Evolutionary conservation across 169 alveolate species (phyloP).

Genomic region (Cryptosporidium sp.): DNA sequence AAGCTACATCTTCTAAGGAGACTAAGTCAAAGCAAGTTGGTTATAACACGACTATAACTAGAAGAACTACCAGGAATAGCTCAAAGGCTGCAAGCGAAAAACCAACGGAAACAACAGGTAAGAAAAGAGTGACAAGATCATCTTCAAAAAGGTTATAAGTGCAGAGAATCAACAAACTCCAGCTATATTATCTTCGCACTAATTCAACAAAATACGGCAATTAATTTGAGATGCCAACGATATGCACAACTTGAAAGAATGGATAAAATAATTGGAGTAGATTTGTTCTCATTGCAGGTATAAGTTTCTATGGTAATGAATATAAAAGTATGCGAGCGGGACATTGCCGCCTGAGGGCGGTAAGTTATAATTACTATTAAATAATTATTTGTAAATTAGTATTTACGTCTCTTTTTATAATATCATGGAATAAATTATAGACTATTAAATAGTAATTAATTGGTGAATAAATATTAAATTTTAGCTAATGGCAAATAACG

Average conservation of each 20-base stretch:
- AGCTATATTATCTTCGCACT: not conserved
- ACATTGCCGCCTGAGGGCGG: conserved; percentile 59
- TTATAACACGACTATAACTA: not conserved
- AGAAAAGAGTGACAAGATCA: conserved; percentile 58
- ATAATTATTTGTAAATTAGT: conserved; percentile 7
- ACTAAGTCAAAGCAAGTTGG: not conserved
- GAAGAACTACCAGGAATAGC: conserved; percentile 42
- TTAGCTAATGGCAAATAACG: not conserved
- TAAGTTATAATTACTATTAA: not conserved
- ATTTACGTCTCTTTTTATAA: conserved; percentile 31
- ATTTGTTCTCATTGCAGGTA: not conserved
- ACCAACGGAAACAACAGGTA: not conserved
- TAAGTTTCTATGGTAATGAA: conserved; percentile 9
- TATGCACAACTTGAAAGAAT: not conserved
- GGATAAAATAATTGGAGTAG: not conserved
- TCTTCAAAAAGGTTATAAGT: conserved; percentile 20
- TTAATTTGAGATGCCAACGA: not conserved
- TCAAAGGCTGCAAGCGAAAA: conserved; percentile 18
- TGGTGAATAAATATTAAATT: not conserved
- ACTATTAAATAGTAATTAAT: conserved; percentile 12
- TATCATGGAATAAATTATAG: not conserved
- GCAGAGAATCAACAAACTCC: no score
- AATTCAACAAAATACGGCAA: not conserved
- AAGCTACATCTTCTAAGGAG: not conserved
- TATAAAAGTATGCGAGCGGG: not conserved